Conservation (phyloP, 768 basidiomycete species). For the Calvatia gigantea region DNA sequence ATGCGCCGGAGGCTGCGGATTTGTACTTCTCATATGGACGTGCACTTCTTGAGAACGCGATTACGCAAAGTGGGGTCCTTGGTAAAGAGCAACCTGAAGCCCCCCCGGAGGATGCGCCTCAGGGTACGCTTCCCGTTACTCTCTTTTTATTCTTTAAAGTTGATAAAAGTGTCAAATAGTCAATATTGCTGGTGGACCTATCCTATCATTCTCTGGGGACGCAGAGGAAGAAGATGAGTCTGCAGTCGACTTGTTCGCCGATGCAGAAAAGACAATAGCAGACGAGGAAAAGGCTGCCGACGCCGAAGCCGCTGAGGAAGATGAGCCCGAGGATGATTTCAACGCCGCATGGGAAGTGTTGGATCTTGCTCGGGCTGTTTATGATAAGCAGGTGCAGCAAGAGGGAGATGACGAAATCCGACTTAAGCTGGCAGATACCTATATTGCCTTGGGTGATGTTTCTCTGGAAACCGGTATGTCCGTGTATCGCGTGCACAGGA, state of each 20-base stretch:
- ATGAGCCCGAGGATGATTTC: constrained; percentile 94
- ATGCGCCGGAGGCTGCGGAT: constrained; percentile 82
- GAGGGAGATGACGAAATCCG: constrained; percentile 58
- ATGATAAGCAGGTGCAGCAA: constrained; percentile 57
- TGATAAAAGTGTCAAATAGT: constrained; percentile 23
- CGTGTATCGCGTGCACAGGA: not conserved
- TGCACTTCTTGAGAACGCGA: constrained; percentile 90
- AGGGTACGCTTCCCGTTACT: constrained; percentile 21
- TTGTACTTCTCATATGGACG: constrained; percentile 90
- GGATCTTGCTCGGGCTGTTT: constrained; percentile 89
- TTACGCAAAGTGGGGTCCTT: constrained; percentile 80
- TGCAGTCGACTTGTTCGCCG: constrained; percentile 62
- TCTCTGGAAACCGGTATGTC: constrained; percentile 88
- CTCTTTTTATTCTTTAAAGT: not conserved
- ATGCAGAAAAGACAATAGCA: constrained; percentile 43
- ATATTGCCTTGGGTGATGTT: constrained; percentile 91
- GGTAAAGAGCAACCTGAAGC: constrained; percentile 79
- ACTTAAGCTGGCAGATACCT: constrained; percentile 88
- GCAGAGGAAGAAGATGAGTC: constrained; percentile 51
- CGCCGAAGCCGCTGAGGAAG: constrained; percentile 57
- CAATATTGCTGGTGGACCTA: constrained; percentile 45
- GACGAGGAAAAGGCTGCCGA: constrained; percentile 50
- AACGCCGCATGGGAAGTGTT: constrained; percentile 97
- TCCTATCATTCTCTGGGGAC: constrained; percentile 81
- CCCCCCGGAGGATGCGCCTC: constrained; percentile 38